phyloP scores from a whole-genome alignment of 768 basidiomycete genomes.

The Naganishia randhawae region DNA sequence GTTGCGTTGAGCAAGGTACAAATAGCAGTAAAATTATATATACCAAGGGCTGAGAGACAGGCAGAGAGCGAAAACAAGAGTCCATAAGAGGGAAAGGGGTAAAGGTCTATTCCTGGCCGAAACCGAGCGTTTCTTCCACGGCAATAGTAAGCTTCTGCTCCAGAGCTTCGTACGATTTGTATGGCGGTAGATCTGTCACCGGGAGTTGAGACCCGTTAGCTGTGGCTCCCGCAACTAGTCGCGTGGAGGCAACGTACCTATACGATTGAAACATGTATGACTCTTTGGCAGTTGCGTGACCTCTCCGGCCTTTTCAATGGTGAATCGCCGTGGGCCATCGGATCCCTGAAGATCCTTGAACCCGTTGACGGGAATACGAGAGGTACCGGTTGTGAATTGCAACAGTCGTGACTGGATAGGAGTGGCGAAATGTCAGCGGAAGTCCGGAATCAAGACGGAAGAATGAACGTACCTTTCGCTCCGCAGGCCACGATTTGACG shows the following conservation, averaged over 20 bases:
- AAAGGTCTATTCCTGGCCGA: slow-evolving; percentile 74
- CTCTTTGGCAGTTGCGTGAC: slow-evolving; percentile 94
- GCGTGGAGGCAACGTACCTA: slow-evolving; percentile 32
- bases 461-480: slow-evolving; percentile 65
- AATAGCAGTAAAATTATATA: background rate
- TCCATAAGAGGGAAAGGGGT: background rate
- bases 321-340: slow-evolving; percentile 93
- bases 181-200: slow-evolving; percentile 82
- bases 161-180: slow-evolving; percentile 87
- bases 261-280: slow-evolving; percentile 89
- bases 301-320: slow-evolving; percentile 97
- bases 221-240: background rate
- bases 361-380: slow-evolving; percentile 86
- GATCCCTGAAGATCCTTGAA: slow-evolving; percentile 98
- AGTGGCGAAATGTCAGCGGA: background rate
- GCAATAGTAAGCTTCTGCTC: slow-evolving; percentile 86
- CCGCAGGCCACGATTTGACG: slow-evolving; percentile 93
- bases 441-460: background rate
- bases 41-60: background rate
- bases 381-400: slow-evolving; percentile 96
- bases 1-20: slow-evolving; percentile 23
- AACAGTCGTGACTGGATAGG: slow-evolving; percentile 65
- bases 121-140: slow-evolving; percentile 79
- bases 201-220: background rate
- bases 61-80: background rate